Evolutionary conservation across 75 land plant genomes (phyloP), one percentile per base, ranked within the genome.

Genomic region (Cupressus sempervirens): DNA sequence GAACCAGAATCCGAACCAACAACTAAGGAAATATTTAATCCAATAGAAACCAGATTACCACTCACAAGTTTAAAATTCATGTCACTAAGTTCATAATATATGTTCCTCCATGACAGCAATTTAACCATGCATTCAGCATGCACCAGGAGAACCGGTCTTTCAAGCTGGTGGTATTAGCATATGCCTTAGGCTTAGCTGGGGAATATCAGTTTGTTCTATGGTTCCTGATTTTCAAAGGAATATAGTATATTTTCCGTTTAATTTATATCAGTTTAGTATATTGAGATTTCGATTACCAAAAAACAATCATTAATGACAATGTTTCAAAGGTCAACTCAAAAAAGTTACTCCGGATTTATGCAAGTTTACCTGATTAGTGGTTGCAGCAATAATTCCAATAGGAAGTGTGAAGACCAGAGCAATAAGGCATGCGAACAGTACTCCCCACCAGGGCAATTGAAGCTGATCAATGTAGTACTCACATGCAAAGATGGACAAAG

Each of bases 391-490:
- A 16, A 91, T 84, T 13, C 90, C 92, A 65, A 91, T 87, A 15
- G 92, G 92, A 15, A 91, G 85, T 29, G 92, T 91, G 87, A 89
- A 91, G 76, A 85, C 29, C 26, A 89, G 30, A 35, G 90, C 92
- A 45, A 91, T 58, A 26, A n/a, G 83, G 72, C 90, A 88, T 11
- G 92, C 92, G 0, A 89, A 30, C 29, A 89, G 40, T 38, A 91
- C 90, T 18, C 92, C 92, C 92, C 92, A 91, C 92, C 92, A 91
- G 30, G 90, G 92, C 74, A 91, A 73, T 68, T 91, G 92, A 43
- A 91, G 87, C 84, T 91, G 87, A 23, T 86, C 90, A 9, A 74
- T 89, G 81, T 85, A 91, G 56, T 68, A 82, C 62, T 86, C 72
- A 40, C 90, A 89, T 14, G 87, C 56, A 65, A 85, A 85, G 23